Evolutionary conservation across 1,139 yeast species (phyloP).

Genomic region (Kurtzmaniella quercitrusa): DNA sequence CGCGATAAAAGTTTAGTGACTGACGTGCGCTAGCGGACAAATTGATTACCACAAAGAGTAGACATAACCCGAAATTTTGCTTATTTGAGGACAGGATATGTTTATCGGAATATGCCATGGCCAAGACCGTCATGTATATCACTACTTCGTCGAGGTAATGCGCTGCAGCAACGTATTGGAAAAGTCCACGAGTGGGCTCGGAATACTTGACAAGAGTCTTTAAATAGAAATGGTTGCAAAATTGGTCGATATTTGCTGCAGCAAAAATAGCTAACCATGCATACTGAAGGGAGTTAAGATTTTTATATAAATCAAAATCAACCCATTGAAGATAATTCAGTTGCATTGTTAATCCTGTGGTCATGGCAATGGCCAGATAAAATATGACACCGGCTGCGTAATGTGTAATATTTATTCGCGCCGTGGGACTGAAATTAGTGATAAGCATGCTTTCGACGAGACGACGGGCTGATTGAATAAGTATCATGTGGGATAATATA

Average conservation of each 20-base stretch:
- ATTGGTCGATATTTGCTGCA: conserved; percentile 54
- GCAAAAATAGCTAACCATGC: conserved; percentile 24
- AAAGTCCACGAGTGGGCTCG: conserved; percentile 53
- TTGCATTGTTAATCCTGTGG: not conserved
- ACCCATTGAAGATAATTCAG: not conserved
- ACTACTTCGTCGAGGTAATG: conserved; percentile 77
- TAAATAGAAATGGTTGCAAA: conserved; percentile 53
- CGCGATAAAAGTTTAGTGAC: conserved; percentile 49
- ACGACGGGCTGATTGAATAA: conserved; percentile 64
- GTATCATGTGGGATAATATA: conserved; percentile 15
- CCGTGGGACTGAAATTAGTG: conserved; percentile 40
- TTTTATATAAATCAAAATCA: not conserved
- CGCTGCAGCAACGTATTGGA: conserved; percentile 59
- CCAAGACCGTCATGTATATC: conserved; percentile 46
- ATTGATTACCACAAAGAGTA: conserved; percentile 62
- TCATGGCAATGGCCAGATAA: conserved; percentile 30
- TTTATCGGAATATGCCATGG: conserved; percentile 13
- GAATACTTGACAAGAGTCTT: conserved; percentile 63
- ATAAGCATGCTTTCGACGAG: conserved; percentile 54
- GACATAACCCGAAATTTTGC: conserved; percentile 18
- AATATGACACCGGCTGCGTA: conserved; percentile 71
- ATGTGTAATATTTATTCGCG: conserved; percentile 73
- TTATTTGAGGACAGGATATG: conserved; percentile 8
- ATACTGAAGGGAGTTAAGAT: not conserved
- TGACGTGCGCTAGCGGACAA: conserved; percentile 62